Evolutionary conservation across 768 basidiomycete species (phyloP), one percentile per base, ranked within the genome.

Genomic region (Myochromella boudieri): DNA sequence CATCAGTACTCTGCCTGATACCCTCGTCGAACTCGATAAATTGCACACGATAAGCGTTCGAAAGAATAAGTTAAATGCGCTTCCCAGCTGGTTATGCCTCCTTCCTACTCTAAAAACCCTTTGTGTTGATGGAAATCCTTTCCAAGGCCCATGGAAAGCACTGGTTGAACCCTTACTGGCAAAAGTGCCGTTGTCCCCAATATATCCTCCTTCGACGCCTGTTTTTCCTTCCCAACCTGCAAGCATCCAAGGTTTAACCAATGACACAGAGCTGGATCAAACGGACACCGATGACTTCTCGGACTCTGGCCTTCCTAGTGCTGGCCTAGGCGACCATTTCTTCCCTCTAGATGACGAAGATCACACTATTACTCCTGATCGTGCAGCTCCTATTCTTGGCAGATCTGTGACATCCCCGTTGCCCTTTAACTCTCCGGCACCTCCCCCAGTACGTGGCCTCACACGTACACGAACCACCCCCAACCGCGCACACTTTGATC

Each of bases 31-130:
- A 34, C 78, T 97, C 11, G 81, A 84, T 53, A 84, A 80, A 56
- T 74, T 99, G 27, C 93, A 97, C 62, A 95, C 93, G 9, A 78
- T 92, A 56, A 94, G 93, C 60, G 68, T 95, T 44, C 84, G 95
- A 37, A 73, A 87, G 59, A 99, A 99, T 68, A 87, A 87, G 62
- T 74, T 99, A 60, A 77, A 88, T 54, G 80, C 87, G 6, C 78
- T 98, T 14, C 95, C 97, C n/a, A 83, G 87, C 52, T 99, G 97
- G 95, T 76, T 99, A 37, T 92, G 91, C 63, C 79, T 91, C 22
- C 75, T 99, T n/a, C 79, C 84, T 15, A 76, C 77, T 24, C 72
- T 99, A 37, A 91, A 95, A 64, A 87, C 85, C 1, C 70, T 99
- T 3, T 87, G 86, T 54, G 82, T 99, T n/a, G 95, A 98, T 53